These are phyloP conservation scores for Penicillium expansum DNA, from an alignment of 2,329 filamentous ascomycete genomes.

Conservation along the genomic window DNA sequence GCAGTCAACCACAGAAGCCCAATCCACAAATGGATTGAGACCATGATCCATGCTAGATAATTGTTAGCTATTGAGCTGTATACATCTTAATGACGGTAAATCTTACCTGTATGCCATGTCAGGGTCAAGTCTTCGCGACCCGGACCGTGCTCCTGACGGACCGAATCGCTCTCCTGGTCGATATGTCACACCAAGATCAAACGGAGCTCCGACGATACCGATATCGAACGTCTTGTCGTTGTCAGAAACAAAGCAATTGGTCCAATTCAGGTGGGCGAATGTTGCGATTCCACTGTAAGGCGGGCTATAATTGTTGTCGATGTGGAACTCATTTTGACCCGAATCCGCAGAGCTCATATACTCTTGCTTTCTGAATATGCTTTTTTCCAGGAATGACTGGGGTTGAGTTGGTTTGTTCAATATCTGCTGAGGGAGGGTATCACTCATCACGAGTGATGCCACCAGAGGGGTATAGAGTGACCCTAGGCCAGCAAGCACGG, in stretches of 20 bases:
- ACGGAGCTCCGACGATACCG: neutral
- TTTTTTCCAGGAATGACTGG: no score
- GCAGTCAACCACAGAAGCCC: neutral
- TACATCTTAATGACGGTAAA: no score
- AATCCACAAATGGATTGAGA: neutral
- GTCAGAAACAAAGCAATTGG: neutral
- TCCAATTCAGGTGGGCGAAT: neutral
- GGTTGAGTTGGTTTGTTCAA: no score
- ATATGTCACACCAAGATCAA: neutral
- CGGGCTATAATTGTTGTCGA: neutral
- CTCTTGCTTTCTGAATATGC: no score
- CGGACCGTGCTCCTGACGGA: neutral
- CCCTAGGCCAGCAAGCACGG: no score
- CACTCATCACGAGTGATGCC: no score
- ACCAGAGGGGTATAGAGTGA: no score
- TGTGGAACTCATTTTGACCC: neutral
- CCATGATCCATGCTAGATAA: neutral
- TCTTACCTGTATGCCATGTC: neutral
- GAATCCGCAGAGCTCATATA: no score
- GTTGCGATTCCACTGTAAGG: neutral
- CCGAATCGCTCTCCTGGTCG: neutral
- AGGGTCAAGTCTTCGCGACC: neutral
- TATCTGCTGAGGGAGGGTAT: no score
- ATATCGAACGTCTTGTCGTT: neutral
- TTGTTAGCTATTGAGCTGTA: no score